phyloP scores from a whole-genome alignment of 805 yeast genomes.

The Cyberlindnera galapagoensis region DNA sequence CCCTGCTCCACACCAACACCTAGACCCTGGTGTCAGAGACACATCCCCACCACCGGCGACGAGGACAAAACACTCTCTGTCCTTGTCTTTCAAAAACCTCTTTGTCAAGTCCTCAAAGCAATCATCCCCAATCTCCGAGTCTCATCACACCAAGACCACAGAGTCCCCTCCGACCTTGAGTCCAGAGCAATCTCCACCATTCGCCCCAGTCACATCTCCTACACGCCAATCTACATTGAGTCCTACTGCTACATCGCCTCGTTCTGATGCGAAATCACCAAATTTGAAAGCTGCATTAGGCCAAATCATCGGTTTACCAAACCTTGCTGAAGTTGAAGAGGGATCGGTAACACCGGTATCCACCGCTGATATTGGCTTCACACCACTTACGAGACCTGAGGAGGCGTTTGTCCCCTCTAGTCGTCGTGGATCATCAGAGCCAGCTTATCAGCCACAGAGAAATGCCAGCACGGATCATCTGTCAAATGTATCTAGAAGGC shows the following conservation, averaged over 20 bases:
- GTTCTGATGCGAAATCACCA: background rate
- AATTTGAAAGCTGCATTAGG: background rate
- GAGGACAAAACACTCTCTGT: conserved; percentile 13
- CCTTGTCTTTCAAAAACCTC: conserved; percentile 17
- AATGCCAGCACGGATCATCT: conserved; percentile 1
- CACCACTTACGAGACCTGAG: conserved; percentile 1
- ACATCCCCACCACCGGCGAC: conserved; percentile 1
- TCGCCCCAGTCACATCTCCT: too few species aligned
- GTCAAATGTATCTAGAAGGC: background rate
- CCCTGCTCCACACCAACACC: too few species aligned
- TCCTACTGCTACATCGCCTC: background rate
- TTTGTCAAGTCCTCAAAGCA: conserved; percentile 16
- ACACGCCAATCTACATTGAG: background rate
- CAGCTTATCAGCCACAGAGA: background rate
- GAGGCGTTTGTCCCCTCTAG: conserved; percentile 2
- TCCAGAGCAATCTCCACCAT: too few species aligned
- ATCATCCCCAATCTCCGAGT: too few species aligned
- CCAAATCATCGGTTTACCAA: too few species aligned
- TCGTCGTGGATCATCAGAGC: conserved; percentile 1
- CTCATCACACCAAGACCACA: too few species aligned
- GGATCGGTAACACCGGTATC: too few species aligned
- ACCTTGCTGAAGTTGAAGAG: background rate
- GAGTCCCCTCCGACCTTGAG: too few species aligned
- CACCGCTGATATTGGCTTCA: background rate
- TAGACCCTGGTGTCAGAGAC: too few species aligned